Evolutionary conservation across 768 basidiomycete genomes (phyloP), one percentile per base, ranked within the genome.

Genomic region (Phylloporus sp.): DNA sequence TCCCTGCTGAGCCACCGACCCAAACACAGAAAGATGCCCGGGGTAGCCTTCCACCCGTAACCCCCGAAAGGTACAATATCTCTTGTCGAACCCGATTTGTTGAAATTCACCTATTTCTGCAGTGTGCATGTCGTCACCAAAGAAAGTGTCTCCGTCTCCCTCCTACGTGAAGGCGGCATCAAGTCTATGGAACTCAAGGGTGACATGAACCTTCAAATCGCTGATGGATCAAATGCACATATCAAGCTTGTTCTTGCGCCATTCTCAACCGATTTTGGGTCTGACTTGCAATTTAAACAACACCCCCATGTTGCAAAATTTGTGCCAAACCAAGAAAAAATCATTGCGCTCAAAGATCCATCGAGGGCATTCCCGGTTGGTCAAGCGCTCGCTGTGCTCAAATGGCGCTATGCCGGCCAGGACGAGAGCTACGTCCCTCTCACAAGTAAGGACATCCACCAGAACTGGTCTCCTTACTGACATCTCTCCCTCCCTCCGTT

Each of bases 301-400:
- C 97, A 97, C 62, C 95, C 95, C 7, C 87, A 97, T 53, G 89
- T 97, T 13, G 88, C 84, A 53, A 95, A 93, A 71, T 91, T 95
- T 54, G 75, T 73, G 0, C 82, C 85, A 11, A 81, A 82, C 53
- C 72, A 73, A 69, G 86, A 80, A 4, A 76, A 88, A 34, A 68
- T 85, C 18, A 77, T 98, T 36, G 85, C 85, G 0, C 74, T 97
- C 56, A 97, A 94, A 72, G 95, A 98, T 64, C 64, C 87, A 3
- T 79, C 83, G 35, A 78, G 84, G 58, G 73, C 81, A 6, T 97
- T 97, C 80, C 95, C 93, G 2, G 86, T 97, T 35, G 84, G 86
- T 10, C 90, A 95, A 57, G 80, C 84, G 36, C 72, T 97, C 20
- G 85, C 88, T 11, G 94, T 98, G 18, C 72, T 99, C 53, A 91